Evolutionary conservation across 345 rosid species (phyloP).

Genomic region (Hibiscus mutabilis): DNA sequence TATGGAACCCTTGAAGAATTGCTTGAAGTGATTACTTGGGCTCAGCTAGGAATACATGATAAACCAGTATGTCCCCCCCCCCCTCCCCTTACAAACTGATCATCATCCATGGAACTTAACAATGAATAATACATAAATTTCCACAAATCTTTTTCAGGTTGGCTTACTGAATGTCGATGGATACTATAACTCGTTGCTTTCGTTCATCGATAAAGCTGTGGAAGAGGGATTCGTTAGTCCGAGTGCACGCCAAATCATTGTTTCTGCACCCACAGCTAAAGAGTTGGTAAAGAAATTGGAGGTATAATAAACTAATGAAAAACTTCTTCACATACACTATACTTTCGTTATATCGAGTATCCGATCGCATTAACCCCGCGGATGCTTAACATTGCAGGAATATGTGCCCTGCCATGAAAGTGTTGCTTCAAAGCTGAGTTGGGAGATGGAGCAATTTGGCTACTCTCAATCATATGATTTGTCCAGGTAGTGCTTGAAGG

Average conservation of each 20-base stretch:
- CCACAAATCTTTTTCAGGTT: constrained; percentile 43
- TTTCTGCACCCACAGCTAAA: constrained; percentile 82
- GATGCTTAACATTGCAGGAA: constrained; percentile 35
- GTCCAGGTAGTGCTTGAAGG: constrained; percentile 28
- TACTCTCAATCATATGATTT: constrained; percentile 45
- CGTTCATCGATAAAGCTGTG: constrained; percentile 93
- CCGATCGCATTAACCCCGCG: neutral
- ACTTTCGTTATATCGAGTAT: neutral
- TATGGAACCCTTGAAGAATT: constrained; percentile 97
- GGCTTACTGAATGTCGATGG: constrained; percentile 99
- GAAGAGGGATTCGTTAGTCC: constrained; percentile 92
- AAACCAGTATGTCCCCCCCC: constrained; percentile 53
- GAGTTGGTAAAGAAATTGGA: constrained; percentile 81
- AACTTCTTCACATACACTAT: neutral
- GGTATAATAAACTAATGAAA: constrained; percentile 31
- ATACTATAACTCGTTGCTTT: constrained; percentile 92
- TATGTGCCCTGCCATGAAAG: constrained; percentile 84
- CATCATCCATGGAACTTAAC: constrained; percentile 2
- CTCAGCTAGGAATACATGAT: constrained; percentile 96
- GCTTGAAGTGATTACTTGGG: constrained; percentile 98
- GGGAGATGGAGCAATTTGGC: constrained; percentile 80
- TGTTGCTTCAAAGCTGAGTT: constrained; percentile 71
- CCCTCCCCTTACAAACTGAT: neutral
- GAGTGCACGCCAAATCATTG: constrained; percentile 78
- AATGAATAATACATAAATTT: neutral